Evolutionary conservation across 352 stramenopile genomes (phyloP).

Genomic region (Globisporangium orthogonon): DNA sequence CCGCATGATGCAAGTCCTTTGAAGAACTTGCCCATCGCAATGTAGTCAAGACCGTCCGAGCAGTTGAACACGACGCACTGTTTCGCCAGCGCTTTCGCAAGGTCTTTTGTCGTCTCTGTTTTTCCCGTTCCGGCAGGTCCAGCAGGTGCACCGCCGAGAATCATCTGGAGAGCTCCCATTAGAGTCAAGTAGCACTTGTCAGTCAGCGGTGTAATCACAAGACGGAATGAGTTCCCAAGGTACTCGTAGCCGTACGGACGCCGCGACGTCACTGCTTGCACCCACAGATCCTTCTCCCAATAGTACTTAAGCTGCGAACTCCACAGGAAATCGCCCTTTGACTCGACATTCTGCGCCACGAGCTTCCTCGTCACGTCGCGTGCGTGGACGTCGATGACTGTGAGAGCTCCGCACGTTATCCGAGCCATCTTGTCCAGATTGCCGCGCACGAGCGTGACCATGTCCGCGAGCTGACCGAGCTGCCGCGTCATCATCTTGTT

Average conservation of each 20-base stretch:
- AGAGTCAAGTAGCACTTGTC: conserved; percentile 96
- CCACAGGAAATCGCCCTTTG: conserved; percentile 86
- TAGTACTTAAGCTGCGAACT: conserved; percentile 91
- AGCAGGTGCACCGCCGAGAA: conserved; percentile 89
- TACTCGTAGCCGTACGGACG: conserved; percentile 96
- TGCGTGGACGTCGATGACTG: conserved; percentile 95
- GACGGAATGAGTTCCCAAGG: conserved; percentile 92
- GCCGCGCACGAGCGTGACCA: conserved; percentile 90
- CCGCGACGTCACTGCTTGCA: conserved; percentile 86
- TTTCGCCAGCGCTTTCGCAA: conserved; percentile 92
- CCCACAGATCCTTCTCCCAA: conserved; percentile 88
- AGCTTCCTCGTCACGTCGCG: conserved; percentile 92
- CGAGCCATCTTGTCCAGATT: conserved; percentile 84
- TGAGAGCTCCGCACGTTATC: conserved; percentile 88
- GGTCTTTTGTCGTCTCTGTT: conserved; percentile 94
- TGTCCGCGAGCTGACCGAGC: conserved; percentile 88
- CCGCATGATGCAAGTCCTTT: conserved; percentile 92
- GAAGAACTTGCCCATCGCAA: conserved; percentile 94
- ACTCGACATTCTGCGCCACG: conserved; percentile 83
- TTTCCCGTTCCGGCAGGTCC: conserved; percentile 93
- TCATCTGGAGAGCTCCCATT: conserved; percentile 95
- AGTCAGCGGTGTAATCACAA: conserved; percentile 95
- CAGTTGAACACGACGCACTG: conserved; percentile 96
- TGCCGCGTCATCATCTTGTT: conserved; percentile 75
- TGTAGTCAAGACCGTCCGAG: conserved; percentile 91